Evolutionary conservation across 2,329 filamentous ascomycete genomes (phyloP), one percentile per base, ranked within the genome.

Genomic region (Arthrocladium fulminans): DNA sequence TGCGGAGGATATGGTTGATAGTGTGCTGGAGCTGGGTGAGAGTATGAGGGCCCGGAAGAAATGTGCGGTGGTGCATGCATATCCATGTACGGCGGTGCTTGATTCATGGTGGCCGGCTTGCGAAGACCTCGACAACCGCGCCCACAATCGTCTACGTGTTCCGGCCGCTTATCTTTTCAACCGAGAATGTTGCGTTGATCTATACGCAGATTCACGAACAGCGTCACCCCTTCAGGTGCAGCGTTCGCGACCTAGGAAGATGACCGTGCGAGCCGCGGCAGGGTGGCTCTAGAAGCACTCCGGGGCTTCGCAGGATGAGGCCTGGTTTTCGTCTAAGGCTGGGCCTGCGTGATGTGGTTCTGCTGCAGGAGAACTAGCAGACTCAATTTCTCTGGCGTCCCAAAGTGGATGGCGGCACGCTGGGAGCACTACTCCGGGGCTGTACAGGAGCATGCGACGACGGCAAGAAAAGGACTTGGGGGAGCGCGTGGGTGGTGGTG

Each of bases 81-180:
- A 67, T 94, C 92, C 82, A 94, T 86, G 60, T 94, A 90, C 58
- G 81, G 75, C 61, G 81, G 79, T 60, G 78, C 77, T 68, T 84
- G 83, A 72, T 94, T 94, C 89, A 96, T 95, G 68, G 65, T 73
- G 56, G 27, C 42, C 20, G 34, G 17, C 27, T 7, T n/a, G n/a
- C n/a, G n/a, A n/a, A n/a, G n/a, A n/a, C n/a, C n/a, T n/a, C n/a
- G n/a, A n/a, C n/a, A 35, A 35, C 32, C 32, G 17, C 32, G 17
- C 32, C 13, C 17, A 15, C 32, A 35, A 35, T 8, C 32, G 6
- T 35, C 32, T 35, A 40, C 22, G 19, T 40, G 23, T 40, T n/a
- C 37, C 4, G 22, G 37, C 37, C n/a, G 37, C 37, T 22, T 22
- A 10, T 10, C 12, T n/a, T 6, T 5, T 24, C 17, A 10, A 8